Conservation (phyloP, 2,329 filamentous ascomycete species). For the Verticillium albo-atrum region DNA sequence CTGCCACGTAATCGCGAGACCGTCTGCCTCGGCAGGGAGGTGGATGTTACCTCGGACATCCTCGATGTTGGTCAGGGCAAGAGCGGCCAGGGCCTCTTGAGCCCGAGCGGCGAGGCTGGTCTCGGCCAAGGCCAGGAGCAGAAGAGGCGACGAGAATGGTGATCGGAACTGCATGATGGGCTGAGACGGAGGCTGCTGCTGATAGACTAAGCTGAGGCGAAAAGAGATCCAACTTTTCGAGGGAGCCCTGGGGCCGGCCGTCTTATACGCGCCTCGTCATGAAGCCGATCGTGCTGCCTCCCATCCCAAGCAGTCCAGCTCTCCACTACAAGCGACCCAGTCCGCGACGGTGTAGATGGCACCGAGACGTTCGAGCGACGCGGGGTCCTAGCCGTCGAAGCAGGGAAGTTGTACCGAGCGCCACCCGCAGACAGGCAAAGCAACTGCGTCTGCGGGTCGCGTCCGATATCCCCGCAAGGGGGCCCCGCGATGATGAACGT, state of each 20-base stretch:
- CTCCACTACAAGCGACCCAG: neutral
- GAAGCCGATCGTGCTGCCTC: neutral
- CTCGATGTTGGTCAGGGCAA: constrained; percentile 26
- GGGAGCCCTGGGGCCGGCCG: neutral
- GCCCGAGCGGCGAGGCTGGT: neutral
- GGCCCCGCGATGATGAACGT: neutral
- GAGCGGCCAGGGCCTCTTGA: constrained; percentile 13
- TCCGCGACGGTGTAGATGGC: neutral
- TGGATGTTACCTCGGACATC: constrained; percentile 33
- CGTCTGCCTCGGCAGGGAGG: constrained; percentile 24
- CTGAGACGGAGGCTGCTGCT: neutral
- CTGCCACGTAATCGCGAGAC: constrained; percentile 26
- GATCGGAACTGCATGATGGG: neutral
- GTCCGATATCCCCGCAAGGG: neutral
- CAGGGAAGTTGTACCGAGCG: neutral
- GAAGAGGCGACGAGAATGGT: constrained; percentile 4
- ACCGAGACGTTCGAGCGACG: neutral
- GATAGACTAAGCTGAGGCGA: neutral
- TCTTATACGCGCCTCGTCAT: neutral
- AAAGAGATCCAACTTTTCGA: neutral
- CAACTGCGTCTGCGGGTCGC: neutral
- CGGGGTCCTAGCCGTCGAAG: neutral
- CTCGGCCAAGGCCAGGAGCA: constrained; percentile 4
- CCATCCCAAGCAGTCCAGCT: too few species aligned
- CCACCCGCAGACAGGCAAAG: neutral